Base-by-base conservation (phyloP, 2,329 filamentous ascomycete genomes). In the Aspergillus neotritici region DNA sequence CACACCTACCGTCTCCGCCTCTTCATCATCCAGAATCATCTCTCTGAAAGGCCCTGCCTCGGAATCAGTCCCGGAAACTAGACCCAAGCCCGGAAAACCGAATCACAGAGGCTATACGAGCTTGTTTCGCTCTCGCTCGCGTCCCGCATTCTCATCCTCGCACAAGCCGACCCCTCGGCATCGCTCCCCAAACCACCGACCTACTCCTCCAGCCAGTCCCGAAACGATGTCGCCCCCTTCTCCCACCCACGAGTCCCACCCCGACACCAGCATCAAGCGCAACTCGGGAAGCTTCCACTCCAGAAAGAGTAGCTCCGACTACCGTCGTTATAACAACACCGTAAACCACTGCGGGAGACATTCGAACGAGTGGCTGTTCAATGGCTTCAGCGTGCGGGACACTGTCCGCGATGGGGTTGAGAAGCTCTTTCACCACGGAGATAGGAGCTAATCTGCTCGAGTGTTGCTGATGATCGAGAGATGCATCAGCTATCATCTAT, bases 301-400 rank as follows among this genome's bases (percentile, higher is more conserved):
- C 21, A 55, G 55, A 37, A 58, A 55, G 34, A 58, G 51, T 37
- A 61, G 58, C 40, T 54, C 57, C 10, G 62, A 67, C 37, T 61
- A 67, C 40, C 65, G 62, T 39, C 63, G 67, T 46, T 64, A 66
- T 40, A 67, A 55, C 37, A 62, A 64, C 13, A 71, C 67, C 0
- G 54, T 70, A 33, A 67, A 65, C 38, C 66, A 75, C 44, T 72
- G 62, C 41, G 73, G 73, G 11, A 67, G 73, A 7, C 73, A 76
- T 54, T 68, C 66, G 13, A 75, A 76, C 42, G 69, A 75, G 41
- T 76, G 73, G 73, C 61, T 76, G 4, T 76, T 76, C 45, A 66
- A 67, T 14, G 69, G 71, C 1, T 71, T 74, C 53, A 73, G 69
- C 50, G 56, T 76, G 4, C 64, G 65, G 4, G 68, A 72, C 29